phyloP scores from a whole-genome alignment of 2,329 filamentous ascomycete genomes.

The Dissoconium aciculare region DNA sequence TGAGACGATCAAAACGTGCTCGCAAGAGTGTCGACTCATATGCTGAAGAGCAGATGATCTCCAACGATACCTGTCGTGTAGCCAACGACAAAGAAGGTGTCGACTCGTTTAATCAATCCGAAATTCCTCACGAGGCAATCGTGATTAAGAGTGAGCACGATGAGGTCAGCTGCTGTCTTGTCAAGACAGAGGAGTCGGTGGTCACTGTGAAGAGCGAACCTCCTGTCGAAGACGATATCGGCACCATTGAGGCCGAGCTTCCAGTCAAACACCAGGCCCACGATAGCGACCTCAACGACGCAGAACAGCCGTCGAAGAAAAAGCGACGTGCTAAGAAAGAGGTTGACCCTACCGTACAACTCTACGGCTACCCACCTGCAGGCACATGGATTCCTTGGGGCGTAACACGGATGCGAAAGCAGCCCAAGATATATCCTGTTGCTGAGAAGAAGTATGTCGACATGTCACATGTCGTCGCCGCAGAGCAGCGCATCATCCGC shows the following conservation, averaged over 20 bases:
- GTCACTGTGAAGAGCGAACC: conserved; percentile 3
- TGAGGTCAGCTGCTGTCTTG: conserved; percentile 1
- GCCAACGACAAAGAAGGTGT: no score
- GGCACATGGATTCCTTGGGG: conserved; percentile 6
- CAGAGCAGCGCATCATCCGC: conserved; percentile 7
- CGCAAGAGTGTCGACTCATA: conserved; percentile 11
- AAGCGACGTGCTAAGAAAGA: conserved; percentile 6
- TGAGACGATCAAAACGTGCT: conserved; percentile 10
- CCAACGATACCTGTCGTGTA: no score
- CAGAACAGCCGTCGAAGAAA: conserved; percentile 3
- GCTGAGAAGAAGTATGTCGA: conserved; percentile 1
- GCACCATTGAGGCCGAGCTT: background rate
- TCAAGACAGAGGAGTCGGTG: conserved; percentile 1
- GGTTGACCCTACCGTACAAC: conserved; percentile 4
- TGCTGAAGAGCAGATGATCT: conserved; percentile 14
- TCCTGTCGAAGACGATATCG: background rate
- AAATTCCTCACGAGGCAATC: conserved; percentile 6
- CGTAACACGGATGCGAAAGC: conserved; percentile 3
- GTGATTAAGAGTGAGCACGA: background rate
- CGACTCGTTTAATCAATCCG: no score
- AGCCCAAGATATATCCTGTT: conserved; percentile 1
- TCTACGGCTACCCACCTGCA: conserved; percentile 3
- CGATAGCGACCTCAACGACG: conserved; percentile 1
- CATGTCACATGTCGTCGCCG: conserved; percentile 4
- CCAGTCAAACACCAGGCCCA: conserved; percentile 1